Evolutionary conservation across 768 basidiomycete genomes (phyloP), one percentile per base, ranked within the genome.

Genomic region (Rhizopogon sp.): DNA sequence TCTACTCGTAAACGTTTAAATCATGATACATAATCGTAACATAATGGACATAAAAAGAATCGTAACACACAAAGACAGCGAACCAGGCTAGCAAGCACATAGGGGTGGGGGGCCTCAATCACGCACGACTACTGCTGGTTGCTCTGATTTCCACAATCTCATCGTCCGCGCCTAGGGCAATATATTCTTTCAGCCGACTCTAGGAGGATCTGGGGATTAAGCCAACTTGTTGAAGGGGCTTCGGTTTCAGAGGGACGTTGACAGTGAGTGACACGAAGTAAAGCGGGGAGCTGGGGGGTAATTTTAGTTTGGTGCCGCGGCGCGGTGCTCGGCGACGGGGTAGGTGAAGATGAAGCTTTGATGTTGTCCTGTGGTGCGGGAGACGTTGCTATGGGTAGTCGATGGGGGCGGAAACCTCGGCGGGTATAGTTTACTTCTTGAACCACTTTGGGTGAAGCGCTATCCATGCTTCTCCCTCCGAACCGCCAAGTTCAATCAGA

Each of bases 171-270:
- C 80, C 80, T 51, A 72, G 58, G 8, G 56, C 59, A 17, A 69
- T 52, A 56, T 80, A 82, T 43, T 76, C 70, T 22, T 66, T 64
- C 58, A 80, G 1, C 76, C 75, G 7, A 76, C 77, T 40, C 62
- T 63, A 60, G 63, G 60, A 50, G 58, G 62, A 54, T 66, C 66
- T 31, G 10, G 82, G 56, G 35, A 67, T 60, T 29, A 64, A 37
- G 13, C 71, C 75, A 6, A 82, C 56, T 8, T 1, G 51, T 28
- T 22, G 76, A 76, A 72, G 65, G 29, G 71, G 64, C 22, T 58
- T 63, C 17, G 43, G 10, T 53, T 59, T 41, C 68, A 59, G 11
- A 81, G 71, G 33, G 54, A 29, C 25, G 71, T 56, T 37, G 78
- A 1, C 31, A 33, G 7, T 68, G 41, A 80, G 50, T 3, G 68